Conservation (phyloP, 2,329 filamentous ascomycete species). For the Dactylellina parvicollis region DNA sequence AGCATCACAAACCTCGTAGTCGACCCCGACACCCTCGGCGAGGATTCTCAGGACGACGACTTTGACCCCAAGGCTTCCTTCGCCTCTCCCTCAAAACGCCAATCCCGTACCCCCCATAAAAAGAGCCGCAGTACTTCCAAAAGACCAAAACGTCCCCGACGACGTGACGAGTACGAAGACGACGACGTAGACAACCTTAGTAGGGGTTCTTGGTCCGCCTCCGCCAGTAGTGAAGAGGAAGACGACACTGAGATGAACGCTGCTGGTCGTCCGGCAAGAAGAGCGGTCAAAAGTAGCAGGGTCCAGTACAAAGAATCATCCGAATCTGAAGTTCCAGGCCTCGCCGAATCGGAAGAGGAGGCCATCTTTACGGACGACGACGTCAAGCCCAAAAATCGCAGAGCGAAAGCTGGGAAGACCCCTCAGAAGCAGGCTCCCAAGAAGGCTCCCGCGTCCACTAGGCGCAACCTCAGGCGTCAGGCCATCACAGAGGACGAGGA, state of each 20-base stretch:
- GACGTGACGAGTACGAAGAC: conserved; percentile 51
- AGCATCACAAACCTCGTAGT: conserved; percentile 52
- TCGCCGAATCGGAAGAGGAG: conserved; percentile 18
- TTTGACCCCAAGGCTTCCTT: conserved; percentile 45
- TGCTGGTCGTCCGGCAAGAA: conserved; percentile 55
- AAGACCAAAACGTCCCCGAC: conserved; percentile 24
- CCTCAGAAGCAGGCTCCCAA: conserved; percentile 40
- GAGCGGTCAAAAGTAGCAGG: conserved; percentile 41
- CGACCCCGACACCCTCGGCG: conserved; percentile 48
- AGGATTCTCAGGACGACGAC: conserved; percentile 50
- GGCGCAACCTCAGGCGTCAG: conserved; percentile 26
- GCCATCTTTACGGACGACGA: conserved; percentile 38
- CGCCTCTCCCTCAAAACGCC: conserved; percentile 46
- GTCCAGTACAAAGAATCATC: conserved; percentile 54
- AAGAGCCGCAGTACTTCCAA: conserved; percentile 32
- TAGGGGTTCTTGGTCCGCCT: conserved; percentile 40
- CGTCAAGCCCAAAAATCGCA: conserved; percentile 35
- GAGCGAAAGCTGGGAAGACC: conserved; percentile 43
- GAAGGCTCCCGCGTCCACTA: conserved; percentile 29
- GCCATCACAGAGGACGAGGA: conserved; percentile 29
- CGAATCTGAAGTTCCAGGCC: conserved; percentile 15
- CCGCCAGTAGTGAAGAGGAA: conserved; percentile 19
- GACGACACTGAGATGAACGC: conserved; percentile 53
- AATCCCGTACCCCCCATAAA: conserved; percentile 32
- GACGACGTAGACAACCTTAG: conserved; percentile 46